Evolutionary conservation across 768 basidiomycete genomes (phyloP), one percentile per base, ranked within the genome.

Genomic region (Trametes sanguinea): DNA sequence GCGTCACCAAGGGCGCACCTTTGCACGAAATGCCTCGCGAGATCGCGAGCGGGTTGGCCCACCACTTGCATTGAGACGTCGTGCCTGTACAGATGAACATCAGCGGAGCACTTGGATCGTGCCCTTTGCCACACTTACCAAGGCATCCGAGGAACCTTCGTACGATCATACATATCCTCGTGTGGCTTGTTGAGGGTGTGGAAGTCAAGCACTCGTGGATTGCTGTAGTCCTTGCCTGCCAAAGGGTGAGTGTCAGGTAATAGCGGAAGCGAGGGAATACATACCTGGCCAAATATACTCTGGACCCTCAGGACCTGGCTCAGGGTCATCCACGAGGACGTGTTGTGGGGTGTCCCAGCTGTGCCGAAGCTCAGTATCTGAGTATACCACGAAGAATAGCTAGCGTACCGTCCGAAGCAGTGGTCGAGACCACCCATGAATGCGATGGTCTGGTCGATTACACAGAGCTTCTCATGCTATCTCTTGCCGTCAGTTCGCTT

Each of bases 261-360:
- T 46, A 40, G 10, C 2, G 9, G 45, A 6, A 14, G 4, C 13
- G 43, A 33, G 4, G 9, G 30, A n/a, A 22, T 33, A 67, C 74
- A 66, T 74, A 86, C 94, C 94, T 51, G 89, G 90, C 97, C 96
- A 98, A 60, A 99, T 90, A 2, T 75, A 75, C 69, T 88, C 85
- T 17, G 81, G 75, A 11, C 78, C 78, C 9, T 87, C 86, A 1
- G 78, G 75, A 16, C 81, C 82, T 6, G 75, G 53, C n/a, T 89
- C 86, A 3, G 84, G 83, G 71, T 98, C 94, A 69, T 99, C 97
- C 13, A 89, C 79, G 40, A 98, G 78, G 30, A 88, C 85, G 74
- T 99, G 97, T 62, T 96, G 96, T 2, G 96, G 85, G 0, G 96
- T 96, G 72, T 99, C 97, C 97, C 96, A 98, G 70, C 89, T 91